Evolutionary conservation across 306 rosid species (phyloP).

Genomic region (Citrullus colocynthis): DNA sequence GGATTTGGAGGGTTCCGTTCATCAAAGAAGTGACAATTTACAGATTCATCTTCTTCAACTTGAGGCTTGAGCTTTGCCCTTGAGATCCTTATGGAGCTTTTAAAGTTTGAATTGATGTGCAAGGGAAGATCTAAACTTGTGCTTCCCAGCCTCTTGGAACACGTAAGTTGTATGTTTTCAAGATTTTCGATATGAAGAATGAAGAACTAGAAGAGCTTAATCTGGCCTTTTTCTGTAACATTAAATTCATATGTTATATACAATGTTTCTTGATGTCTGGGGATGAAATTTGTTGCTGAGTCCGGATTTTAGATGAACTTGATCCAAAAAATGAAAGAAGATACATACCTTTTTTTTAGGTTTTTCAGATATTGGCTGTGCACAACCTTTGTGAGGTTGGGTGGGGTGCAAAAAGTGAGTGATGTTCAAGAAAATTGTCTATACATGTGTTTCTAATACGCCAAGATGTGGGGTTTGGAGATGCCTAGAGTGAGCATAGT

Average conservation of each 20-base stretch:
- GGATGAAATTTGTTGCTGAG: not conserved
- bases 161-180: not conserved
- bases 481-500: too few relatives aligned
- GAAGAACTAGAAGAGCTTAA: not conserved
- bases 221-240: not conserved
- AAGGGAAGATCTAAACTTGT: not conserved
- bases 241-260: not conserved
- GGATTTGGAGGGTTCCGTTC: conserved; percentile 93
- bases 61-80: conserved; percentile 8
- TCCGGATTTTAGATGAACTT: not conserved
- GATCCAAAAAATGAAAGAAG: not conserved
- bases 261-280: not conserved
- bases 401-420: not conserved
- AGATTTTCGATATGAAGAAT: not conserved
- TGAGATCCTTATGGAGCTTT: not conserved
- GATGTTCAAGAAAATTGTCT: too few relatives aligned
- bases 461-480: too few relatives aligned
- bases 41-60: not conserved
- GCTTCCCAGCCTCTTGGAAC: not conserved
- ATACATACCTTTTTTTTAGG: not conserved
- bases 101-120: not conserved
- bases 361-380: not conserved
- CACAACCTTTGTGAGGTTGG: not conserved
- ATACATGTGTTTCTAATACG: too few relatives aligned
- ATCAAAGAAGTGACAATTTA: conserved; percentile 43